Base-by-base conservation (phyloP, 148 eudicot genomes). In the Vaccinium corymbosum region DNA sequence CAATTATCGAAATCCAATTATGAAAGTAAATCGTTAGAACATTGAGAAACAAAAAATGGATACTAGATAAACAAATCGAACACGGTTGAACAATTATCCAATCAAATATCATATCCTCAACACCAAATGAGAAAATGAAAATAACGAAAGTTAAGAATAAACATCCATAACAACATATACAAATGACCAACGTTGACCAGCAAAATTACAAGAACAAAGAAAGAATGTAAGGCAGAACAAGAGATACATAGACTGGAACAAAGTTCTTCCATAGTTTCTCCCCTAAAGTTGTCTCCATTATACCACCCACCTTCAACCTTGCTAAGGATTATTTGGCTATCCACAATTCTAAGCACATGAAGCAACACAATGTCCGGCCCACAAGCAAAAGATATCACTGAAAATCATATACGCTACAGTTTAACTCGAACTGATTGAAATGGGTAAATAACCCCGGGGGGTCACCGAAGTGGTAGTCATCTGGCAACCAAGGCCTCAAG, bases 1-100 rank as follows among this genome's bases (percentile, higher is more conserved):
- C 80, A 79, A 84, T 83, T 75, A 48, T 71, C 71, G 83, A 78
- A 68, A 76, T 50, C 81, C 70, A 78, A 84, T 35, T 20, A 49
- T 76, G 22, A 49, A 46, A 14, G 59, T 64, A 62, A 68, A 77
- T 29, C 50, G 25, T 50, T 8, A 38, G 25, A 22, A 51, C 16
- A 27, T 52, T 16, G 15, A 32, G 20, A 19, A 17, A 32, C 5
- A 22, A 22, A 78, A 51, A 51, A 51, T 78, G 56, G 78, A 42
- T 42, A 8, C 81, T 78, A 15, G 22, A 20, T 1, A 48, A 49
- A 42, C 27, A 19, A 7, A 76, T 42, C 48, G 29, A 76, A 38
- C 6, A 68, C 2, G 10, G 66, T 61, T 22, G 4, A 61, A 61
- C 25, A 15, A 72, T 32, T n/a, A 72, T 72, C 49, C 22, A 35